These are phyloP conservation scores for Penicillium parvum DNA, from an alignment of 495 filamentous ascomycete species.

Conservation along the genomic window DNA sequence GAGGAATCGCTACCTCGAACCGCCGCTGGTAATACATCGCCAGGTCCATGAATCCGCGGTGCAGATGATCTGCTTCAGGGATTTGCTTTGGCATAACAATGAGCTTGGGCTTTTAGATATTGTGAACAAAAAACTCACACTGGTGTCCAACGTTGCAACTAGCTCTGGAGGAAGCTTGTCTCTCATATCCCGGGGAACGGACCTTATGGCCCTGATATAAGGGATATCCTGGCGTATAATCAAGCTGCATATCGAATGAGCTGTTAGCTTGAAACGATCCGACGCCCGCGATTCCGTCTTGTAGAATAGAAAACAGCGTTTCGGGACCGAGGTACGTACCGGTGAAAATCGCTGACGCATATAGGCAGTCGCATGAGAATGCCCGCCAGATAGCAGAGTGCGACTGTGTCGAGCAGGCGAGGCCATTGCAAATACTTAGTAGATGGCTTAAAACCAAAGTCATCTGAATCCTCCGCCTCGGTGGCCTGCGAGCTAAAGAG, in stretches of 20 bases:
- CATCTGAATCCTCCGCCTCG: slow-evolving; percentile 24
- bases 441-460: slow-evolving; percentile 18
- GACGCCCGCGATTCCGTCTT: too few species aligned
- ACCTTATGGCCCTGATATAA: slow-evolving; percentile 38
- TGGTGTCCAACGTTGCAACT: slow-evolving; percentile 52
- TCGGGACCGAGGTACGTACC: slow-evolving; percentile 41
- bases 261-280: too few species aligned
- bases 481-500: slow-evolving; percentile 52
- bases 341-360: slow-evolving; percentile 58
- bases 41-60: slow-evolving; percentile 56
- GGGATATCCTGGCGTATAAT: slow-evolving; percentile 44
- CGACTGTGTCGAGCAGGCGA: slow-evolving; percentile 58
- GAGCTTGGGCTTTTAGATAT: neutral
- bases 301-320: too few species aligned
- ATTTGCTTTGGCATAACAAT: slow-evolving; percentile 22
- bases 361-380: slow-evolving; percentile 61
- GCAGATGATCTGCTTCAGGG: slow-evolving; percentile 53
- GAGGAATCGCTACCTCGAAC: slow-evolving; percentile 67
- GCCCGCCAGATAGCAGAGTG: slow-evolving; percentile 62
- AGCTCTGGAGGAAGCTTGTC: slow-evolving; percentile 59
- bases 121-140: slow-evolving; percentile 32
- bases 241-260: slow-evolving; percentile 16
- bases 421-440: slow-evolving; percentile 42
- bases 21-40: slow-evolving; percentile 58
- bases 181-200: slow-evolving; percentile 62